Base-by-base conservation (phyloP, 2,329 filamentous ascomycete species). In the Talaromyces sp. region DNA sequence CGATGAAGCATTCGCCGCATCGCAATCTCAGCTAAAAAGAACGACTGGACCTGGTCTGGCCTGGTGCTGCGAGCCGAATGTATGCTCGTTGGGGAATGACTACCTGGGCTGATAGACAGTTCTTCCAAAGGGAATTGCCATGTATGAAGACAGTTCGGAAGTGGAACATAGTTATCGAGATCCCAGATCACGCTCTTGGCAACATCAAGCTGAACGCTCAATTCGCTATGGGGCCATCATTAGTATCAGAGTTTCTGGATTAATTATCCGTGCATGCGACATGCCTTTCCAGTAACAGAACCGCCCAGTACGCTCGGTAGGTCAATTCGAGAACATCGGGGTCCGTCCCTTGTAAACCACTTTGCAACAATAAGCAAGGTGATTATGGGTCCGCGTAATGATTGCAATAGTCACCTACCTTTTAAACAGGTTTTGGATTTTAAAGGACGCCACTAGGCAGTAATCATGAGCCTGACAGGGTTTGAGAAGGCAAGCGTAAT, bases 1-100 rank as follows among this genome's bases (percentile, higher is more conserved):
- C 75, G 74, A 13, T 72, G 72, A 1, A 76, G 69, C 72, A 76
- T 75, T 15, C 73, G 69, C 11, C 74, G 64, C 74, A 76, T 77
- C 13, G 74, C 70, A 25, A 77, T 76, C 59, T 73, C 74, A n/a
- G 75, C 72, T 1, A 77, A 68, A 58, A 76, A 75, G 62, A 74
- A 76, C 8, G 70, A 68, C 29, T 62, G 43, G 3, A 29, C n/a
- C n/a, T 62, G 27, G 65, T 72, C 67, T 47, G 19, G 43, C 43
- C 43, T 47, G 43, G 43, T 47, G 43, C 43, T 47, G 19, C 19
- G 43, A 25, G 43, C 43, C 5, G 19, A 47, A 13, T 25, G n/a
- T 10, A 5, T 5, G 43, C 43, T 47, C 5, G 19, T 5, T 11
- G 45, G 45, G 29, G 29, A 53, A 11, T 51, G 59, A 2, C 29